Conservation (phyloP, 1,284 basidiomycete genomes). For the Xerocomus nothofagi region DNA sequence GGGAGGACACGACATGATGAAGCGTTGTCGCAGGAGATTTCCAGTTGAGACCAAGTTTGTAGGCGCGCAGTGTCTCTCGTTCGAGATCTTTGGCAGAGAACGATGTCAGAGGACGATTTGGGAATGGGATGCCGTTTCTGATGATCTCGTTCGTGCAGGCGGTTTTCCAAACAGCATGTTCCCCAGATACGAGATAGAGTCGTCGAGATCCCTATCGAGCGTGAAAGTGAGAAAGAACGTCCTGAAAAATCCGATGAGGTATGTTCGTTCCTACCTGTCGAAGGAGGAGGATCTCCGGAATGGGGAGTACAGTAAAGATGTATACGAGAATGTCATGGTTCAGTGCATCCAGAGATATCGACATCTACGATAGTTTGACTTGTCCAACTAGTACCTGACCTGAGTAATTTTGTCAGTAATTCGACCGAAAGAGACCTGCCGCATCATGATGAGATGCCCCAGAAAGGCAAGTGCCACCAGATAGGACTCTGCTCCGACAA, state of each 20-base stretch:
- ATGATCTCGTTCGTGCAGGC: slow-evolving; percentile 46
- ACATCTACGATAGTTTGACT: slow-evolving; percentile 17
- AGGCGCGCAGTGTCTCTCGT: slow-evolving; percentile 42
- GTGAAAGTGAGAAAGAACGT: neutral
- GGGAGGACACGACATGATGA: slow-evolving; percentile 27
- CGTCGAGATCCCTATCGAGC: slow-evolving; percentile 47
- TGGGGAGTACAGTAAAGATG: slow-evolving; percentile 46
- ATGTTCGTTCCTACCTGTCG: slow-evolving; percentile 42
- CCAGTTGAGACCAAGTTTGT: slow-evolving; percentile 51
- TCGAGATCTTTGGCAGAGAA: slow-evolving; percentile 45
- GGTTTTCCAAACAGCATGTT: slow-evolving; percentile 56
- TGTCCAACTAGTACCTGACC: neutral
- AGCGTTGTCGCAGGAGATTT: slow-evolving; percentile 25
- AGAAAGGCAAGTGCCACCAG: slow-evolving; percentile 26
- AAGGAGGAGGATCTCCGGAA: slow-evolving; percentile 47
- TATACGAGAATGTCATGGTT: slow-evolving; percentile 52
- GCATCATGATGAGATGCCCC: neutral
- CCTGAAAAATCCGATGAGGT: neutral
- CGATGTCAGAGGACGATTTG: slow-evolving; percentile 30
- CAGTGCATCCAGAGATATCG: slow-evolving; percentile 21
- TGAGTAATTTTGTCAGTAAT: neutral
- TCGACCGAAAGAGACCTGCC: too few species aligned
- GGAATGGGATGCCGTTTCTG: slow-evolving; percentile 48
- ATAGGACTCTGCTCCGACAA: too few species aligned
- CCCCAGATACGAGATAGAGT: slow-evolving; percentile 42